Base-by-base conservation (phyloP, 768 basidiomycete genomes). In the Suillus tomentosus region DNA sequence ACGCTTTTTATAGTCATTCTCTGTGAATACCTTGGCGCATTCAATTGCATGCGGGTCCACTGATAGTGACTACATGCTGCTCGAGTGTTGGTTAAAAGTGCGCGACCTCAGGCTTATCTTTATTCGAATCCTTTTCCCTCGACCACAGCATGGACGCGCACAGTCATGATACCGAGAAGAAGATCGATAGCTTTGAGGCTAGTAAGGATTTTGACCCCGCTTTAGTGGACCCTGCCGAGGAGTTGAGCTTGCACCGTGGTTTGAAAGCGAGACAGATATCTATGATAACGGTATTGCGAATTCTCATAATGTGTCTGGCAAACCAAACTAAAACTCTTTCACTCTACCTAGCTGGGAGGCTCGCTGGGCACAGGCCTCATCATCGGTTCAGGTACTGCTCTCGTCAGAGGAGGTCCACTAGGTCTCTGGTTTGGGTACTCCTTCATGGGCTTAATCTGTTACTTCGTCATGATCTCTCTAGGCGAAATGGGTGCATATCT, bases 311-410 rank as follows among this genome's bases (percentile, higher is more conserved):
- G 14, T 15, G 10, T 39, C 9, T 48, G 47, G 14, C n/a, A 15
- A 15, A 24, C 19, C 34, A 19, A 22, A 55, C 55, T n/a, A 1
- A 54, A 37, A 50, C 42, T 27, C 39, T 39, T 24, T 22, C 8
- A 8, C 8, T 39, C 13, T 40, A 7, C 17, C 48, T 60, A 80
- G 80, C 76, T 84, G 19, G 82, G 82, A 9, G 80, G 81, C 50
- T 82, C 83, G n/a, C 76, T 84, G 6, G 83, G 84, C 15, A 85
- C 84, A 27, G 83, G 85, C 58, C 75, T 86, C 19, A 82, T 85
- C 67, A 86, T 87, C 55, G 81, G 81, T 24, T 87, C 85, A 36
- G 86, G 85, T 2, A 86, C 86, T 24, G 87, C 85, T 9, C 76
- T 89, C 17, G 75, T 79, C 48, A 76, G 82, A 62, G 85, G 86